These are phyloP conservation scores for Claviceps monticola DNA, from an alignment of 2,329 filamentous ascomycete genomes.

Conservation along the genomic window DNA sequence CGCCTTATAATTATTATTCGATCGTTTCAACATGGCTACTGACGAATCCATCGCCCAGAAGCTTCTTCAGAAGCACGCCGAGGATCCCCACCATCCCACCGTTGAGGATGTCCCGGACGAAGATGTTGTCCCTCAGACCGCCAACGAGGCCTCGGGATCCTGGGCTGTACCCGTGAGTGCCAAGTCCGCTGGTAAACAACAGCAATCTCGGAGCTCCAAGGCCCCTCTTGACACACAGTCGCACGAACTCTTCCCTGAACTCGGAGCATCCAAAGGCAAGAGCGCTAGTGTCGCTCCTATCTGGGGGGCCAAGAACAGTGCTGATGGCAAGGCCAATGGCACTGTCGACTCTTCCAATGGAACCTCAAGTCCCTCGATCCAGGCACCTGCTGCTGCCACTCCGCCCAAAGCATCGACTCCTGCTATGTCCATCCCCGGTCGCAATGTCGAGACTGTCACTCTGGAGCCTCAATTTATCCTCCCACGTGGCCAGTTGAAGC, in stretches of 20 bases:
- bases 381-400: conserved; percentile 43
- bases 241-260: conserved; percentile 85
- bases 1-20: not conserved
- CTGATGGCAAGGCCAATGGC: conserved; percentile 39
- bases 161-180: conserved; percentile 38
- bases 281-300: conserved; percentile 52
- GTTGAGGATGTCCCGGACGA: conserved; percentile 76
- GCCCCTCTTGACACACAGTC: conserved; percentile 63
- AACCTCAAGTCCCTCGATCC: conserved; percentile 46
- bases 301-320: conserved; percentile 61
- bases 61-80: conserved; percentile 49
- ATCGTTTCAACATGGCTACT: conserved; percentile 27
- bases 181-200: conserved; percentile 58
- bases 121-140: conserved; percentile 48
- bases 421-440: conserved; percentile 65
- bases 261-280: conserved; percentile 59
- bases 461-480: conserved; percentile 66
- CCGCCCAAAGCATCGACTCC: conserved; percentile 20
- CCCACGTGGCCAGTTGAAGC: conserved; percentile 65
- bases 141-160: conserved; percentile 30
- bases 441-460: conserved; percentile 62
- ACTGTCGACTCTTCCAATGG: conserved; percentile 36
- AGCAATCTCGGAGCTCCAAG: conserved; percentile 32
- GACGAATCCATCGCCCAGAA: conserved; percentile 44
- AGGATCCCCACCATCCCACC: conserved; percentile 44